Percentiles rank a stretch among this genome's conserved stretches.
Conservation (phyloP, 2,329 filamentous ascomycete species). For the Colletotrichum chlorophyti region DNA sequence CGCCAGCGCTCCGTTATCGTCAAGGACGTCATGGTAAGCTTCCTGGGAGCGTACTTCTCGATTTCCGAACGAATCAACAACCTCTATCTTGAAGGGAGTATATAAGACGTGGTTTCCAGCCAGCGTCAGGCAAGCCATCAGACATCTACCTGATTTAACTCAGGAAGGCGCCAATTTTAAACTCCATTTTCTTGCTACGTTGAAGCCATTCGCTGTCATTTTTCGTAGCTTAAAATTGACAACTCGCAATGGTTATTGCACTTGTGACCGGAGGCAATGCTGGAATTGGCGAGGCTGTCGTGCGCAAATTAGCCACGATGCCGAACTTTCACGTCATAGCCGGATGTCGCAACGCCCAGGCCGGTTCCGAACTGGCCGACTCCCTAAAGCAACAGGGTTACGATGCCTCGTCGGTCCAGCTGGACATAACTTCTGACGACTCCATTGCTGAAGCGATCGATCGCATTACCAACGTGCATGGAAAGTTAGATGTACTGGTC, state of each 20-base stretch:
- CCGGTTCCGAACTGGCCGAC: conserved; percentile 34
- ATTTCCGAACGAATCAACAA: too few species aligned
- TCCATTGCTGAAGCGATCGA: conserved; percentile 37
- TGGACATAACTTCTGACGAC: conserved; percentile 36
- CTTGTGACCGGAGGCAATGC: conserved; percentile 24
- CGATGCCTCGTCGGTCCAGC: conserved; percentile 33
- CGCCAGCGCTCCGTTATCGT: background rate
- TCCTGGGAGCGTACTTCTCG: too few species aligned
- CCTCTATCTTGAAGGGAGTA: too few species aligned
- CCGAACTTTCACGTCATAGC: conserved; percentile 42
- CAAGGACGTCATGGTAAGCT: too few species aligned
- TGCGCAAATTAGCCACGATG: conserved; percentile 32
- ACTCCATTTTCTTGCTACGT: background rate
- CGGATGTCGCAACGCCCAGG: conserved; percentile 37
- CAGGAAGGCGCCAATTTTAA: too few species aligned
- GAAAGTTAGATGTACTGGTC: conserved; percentile 43
- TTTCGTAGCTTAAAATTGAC: too few species aligned
- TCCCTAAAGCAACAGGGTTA: conserved; percentile 33
- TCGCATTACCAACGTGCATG: conserved; percentile 31
- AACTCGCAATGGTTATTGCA: conserved; percentile 3
- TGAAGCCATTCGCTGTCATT: background rate
- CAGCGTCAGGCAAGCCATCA: too few species aligned
- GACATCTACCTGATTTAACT: too few species aligned
- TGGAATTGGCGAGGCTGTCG: conserved; percentile 20
- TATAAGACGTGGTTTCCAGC: too few species aligned